Base-by-base conservation (phyloP, 441 rosid species). In the Erodium trifolium region DNA sequence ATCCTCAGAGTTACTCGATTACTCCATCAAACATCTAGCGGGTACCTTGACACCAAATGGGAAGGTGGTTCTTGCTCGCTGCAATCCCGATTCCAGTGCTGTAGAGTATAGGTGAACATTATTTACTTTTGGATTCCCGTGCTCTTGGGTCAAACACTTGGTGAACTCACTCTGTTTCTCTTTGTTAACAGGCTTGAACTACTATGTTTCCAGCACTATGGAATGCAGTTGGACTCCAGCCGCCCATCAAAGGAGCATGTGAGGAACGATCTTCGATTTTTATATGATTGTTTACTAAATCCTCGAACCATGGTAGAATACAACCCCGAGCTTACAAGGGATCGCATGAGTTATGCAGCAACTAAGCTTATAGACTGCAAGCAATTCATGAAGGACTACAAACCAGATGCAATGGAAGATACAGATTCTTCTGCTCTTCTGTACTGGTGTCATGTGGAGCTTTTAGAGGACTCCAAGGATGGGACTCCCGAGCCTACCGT, bases 301-400 rank as follows among this genome's bases (percentile, higher is more conserved):
- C 91, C 86, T 35, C 82, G 78, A 77, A 80, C 75, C 17, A 72
- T 73, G 72, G 70, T 63, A 31, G 67, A 74, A 71, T 74, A 71
- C 49, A 75, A 78, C 62, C 77, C 82, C 53, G 81, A 70, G 23
- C 77, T 78, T 8, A 79, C 77, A 14, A 76, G 79, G 67, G 81
- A 79, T 43, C 41, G 62, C 3, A 67, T 82, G 82, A 69, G 64
- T 27, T 86, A 82, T 47, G 79, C 86, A 10, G 88, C 84, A 35
- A 77, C 77, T 57, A 89, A 80, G 74, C 82, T 89, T 73, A 81
- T 89, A 6, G 96, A 89, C 70, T 86, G 96, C 79, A 87, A 89
- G 76, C 88, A 89, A 51, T 89, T 89, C 68, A 69, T 86, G 67
- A 87, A 84, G 77, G 88, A 85, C 63, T 83, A 83, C 71, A 66